Percentiles rank a stretch among this genome's conserved stretches.
These are phyloP conservation scores for Pluteus cervinus DNA, from an alignment of 768 basidiomycete species.

Conservation along the genomic window DNA sequence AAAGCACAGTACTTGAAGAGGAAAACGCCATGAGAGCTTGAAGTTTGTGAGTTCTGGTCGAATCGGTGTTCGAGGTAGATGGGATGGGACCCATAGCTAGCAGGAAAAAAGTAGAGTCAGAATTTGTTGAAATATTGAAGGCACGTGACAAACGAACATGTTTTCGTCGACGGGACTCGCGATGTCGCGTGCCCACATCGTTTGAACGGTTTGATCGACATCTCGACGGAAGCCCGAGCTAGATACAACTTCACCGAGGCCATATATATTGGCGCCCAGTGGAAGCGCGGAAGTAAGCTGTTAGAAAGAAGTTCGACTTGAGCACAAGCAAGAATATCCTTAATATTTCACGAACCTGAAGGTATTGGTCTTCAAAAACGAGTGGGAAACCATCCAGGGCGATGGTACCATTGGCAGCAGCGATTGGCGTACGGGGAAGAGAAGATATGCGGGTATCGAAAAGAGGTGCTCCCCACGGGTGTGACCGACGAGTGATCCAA, in stretches of 20 bases:
- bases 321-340: not conserved
- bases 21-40: conserved; percentile 73
- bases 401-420: conserved; percentile 43
- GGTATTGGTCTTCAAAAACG: conserved; percentile 76
- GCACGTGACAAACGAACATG: conserved; percentile 32
- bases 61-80: conserved; percentile 73
- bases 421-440: conserved; percentile 56
- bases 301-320: not conserved
- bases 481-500: conserved; percentile 69
- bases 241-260: conserved; percentile 67
- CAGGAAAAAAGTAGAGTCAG: conserved; percentile 4
- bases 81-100: conserved; percentile 67
- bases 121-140: not conserved
- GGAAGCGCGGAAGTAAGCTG: conserved; percentile 65
- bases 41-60: conserved; percentile 39
- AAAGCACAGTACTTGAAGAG: conserved; percentile 47
- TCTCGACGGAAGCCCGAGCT: conserved; percentile 65
- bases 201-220: conserved; percentile 60
- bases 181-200: conserved; percentile 60
- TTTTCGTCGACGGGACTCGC: conserved; percentile 64
- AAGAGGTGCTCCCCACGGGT: conserved; percentile 46
- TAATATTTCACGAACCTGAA: conserved; percentile 54
- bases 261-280: conserved; percentile 65
- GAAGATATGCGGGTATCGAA: conserved; percentile 68
- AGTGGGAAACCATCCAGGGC: conserved; percentile 60